Evolutionary conservation across 176 grass and related monocot genomes (phyloP), one percentile per base, ranked within the genome.

Genomic region (Eremochloa ophiuroides): DNA sequence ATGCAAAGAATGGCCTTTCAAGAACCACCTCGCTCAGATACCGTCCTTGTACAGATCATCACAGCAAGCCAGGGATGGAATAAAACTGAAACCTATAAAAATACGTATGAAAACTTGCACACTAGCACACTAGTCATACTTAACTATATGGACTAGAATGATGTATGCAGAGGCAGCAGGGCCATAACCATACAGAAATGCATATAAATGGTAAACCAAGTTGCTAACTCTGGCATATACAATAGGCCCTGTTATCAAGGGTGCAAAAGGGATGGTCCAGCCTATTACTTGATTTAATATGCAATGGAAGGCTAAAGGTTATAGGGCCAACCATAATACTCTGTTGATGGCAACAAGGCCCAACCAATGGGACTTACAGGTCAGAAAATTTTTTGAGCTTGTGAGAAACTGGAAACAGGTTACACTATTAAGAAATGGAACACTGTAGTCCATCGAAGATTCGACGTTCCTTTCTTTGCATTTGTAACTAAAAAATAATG

Each of bases 1-100:
- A 75, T 10, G 23, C 26, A 56, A 74, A 27, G n/a, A 80, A 66
- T 42, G 59, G 10, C 13, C 14, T 25, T 74, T 43, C 0, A 20
- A 58, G 74, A 78, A 16, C 51, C 39, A 73, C 23, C 71, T 33
- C 7, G 0, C 65, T 85, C 53, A 85, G 33, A 85, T 80, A 74
- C 58, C 33, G 10, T 51, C 66, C 63, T 77, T 78, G 39, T 70
- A 69, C 7, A 23, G 16, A 15, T 85, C 20, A 60, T 35, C 41
- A 77, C 28, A 13, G n/a, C 38, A 78, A 76, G 43, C 48, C 31
- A 71, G 7, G 9, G 15, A 3, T 12, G n/a, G 27, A 64, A 29
- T 31, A 14, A 40, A 20, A 46, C 37, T 59, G 13, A 39, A 67
- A 23, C 64, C 17, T 38, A 66, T 38, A 62, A 13, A 4, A 12